Base-by-base conservation (phyloP, 805 yeast genomes). In the Aciculoconidium aculeatum region DNA sequence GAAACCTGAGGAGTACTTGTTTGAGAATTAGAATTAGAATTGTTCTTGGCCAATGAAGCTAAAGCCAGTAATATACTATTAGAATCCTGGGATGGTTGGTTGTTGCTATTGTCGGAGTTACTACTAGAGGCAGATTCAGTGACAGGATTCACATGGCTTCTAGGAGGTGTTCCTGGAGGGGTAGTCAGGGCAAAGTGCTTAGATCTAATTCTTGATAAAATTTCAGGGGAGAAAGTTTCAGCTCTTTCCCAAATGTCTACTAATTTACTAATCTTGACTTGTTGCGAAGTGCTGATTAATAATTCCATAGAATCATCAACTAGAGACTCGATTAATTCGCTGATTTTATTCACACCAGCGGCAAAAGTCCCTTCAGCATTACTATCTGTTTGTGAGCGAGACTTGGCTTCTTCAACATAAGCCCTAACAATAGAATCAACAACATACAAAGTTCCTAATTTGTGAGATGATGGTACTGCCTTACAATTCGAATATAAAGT, bases 221-320 rank as follows among this genome's bases (percentile, higher is more conserved):
- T 59, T 22, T 67, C 65, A 23, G 72, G 70, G 32, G 67, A 65
- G 58, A 92, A 90, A 10, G 95, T 81, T 23, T 75, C 76, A 20
- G 87, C 80, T 40, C 84, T 77, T 42, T 77, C 84, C 98, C 98
- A 92, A 46, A 92, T 88, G 40, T 85, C 95, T 41, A 92, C 72
- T 43, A 92, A 68, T 58, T 87, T 90, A 46, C 77, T 65, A 44
- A 87, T 74, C 55, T 88, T 92, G 35, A 76, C 86, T 50, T 42
- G 50, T 56, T 72, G 56, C 65, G 82, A 49, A 67, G 82, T 32
- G 35, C 51, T 53, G 23, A 68, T 58, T 37, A 75, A 65, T 36
- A 69, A 73, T 23, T 70, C 64, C 40, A 79, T 56, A 17, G 85
- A 75, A 44, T 78, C 79, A 39, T 73, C 75, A 37, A 85, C 55